These are phyloP conservation scores for Melampsora larici-populina DNA, from an alignment of 1,284 basidiomycete species.

Conservation along the genomic window DNA sequence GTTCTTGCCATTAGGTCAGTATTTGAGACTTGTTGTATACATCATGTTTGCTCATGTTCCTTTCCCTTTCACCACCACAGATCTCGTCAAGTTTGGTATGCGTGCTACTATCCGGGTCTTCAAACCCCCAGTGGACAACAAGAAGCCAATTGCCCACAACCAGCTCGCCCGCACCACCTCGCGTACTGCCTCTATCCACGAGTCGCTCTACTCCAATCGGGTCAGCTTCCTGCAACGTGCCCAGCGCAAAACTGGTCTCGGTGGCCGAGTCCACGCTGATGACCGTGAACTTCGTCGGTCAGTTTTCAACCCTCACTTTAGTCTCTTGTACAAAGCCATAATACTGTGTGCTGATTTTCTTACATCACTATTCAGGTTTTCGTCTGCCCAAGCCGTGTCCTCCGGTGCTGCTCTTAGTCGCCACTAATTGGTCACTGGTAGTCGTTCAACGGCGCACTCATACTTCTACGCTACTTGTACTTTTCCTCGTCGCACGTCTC, in stretches of 20 bases:
- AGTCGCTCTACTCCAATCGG: constrained; percentile 90
- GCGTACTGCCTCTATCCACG: constrained; percentile 83
- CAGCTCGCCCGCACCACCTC: constrained; percentile 78
- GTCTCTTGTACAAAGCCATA: background rate
- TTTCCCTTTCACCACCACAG: background rate
- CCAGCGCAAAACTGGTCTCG: constrained; percentile 77
- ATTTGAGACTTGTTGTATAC: background rate
- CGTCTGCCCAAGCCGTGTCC: constrained; percentile 39
- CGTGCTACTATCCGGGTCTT: constrained; percentile 77
- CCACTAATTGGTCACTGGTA: background rate
- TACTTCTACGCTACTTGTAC: no score
- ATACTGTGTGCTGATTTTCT: background rate
- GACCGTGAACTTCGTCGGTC: constrained; percentile 27
- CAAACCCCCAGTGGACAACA: constrained; percentile 58
- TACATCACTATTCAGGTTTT: constrained; percentile 20
- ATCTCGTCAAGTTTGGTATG: constrained; percentile 83
- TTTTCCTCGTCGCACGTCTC: no score
- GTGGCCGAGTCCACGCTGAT: constrained; percentile 55
- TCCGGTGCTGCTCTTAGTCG: constrained; percentile 34
- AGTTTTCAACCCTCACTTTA: background rate
- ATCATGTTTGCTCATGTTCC: background rate
- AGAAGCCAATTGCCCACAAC: constrained; percentile 36
- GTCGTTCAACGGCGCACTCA: no score
- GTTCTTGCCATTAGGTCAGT: constrained; percentile 40
- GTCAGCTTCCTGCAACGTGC: constrained; percentile 82